A percentile compares a stretch with the other conserved stretches of the same genome.
These are phyloP conservation scores for Suhomyces sp. DNA, from an alignment of 805 yeast genomes.

Conservation along the genomic window DNA sequence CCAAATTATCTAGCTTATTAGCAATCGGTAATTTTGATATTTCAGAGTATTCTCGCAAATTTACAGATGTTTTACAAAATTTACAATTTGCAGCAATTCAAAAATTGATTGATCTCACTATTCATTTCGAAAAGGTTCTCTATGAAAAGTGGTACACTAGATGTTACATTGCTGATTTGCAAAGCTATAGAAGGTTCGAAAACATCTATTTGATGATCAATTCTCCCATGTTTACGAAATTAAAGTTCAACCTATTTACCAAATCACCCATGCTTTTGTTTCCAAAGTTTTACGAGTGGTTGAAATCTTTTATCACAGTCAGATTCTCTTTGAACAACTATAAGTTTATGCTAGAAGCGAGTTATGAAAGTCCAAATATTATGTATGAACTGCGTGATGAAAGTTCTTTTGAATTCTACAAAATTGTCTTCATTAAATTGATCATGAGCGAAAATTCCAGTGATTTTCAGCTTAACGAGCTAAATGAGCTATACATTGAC, in stretches of 20 bases:
- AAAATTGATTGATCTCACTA: background rate
- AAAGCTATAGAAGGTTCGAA: constrained; percentile 17
- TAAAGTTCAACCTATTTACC: constrained; percentile 18
- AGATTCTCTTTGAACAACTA: constrained; percentile 1
- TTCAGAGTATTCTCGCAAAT: background rate
- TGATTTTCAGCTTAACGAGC: constrained; percentile 7
- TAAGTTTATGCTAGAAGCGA: constrained; percentile 7
- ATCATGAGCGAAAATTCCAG: background rate
- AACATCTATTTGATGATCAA: constrained; percentile 13
- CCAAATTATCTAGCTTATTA: background rate
- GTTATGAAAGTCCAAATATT: constrained; percentile 8
- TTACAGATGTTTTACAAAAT: background rate
- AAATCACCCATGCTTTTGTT: constrained; percentile 24
- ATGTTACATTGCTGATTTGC: constrained; percentile 10
- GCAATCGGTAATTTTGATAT: background rate
- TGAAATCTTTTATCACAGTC: constrained; percentile 3
- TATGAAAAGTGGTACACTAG: constrained; percentile 16
- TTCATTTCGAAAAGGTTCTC: constrained; percentile 11
- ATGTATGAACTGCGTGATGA: background rate
- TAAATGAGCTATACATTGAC: constrained; percentile 6
- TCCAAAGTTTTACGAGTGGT: constrained; percentile 21
- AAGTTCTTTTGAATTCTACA: constrained; percentile 4
- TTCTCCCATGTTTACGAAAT: constrained; percentile 5
- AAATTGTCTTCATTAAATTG: constrained; percentile 4
- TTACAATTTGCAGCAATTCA: background rate